Conservation (phyloP, 2,329 filamentous ascomycete species). For the Neopestalotiopsis sp. region DNA sequence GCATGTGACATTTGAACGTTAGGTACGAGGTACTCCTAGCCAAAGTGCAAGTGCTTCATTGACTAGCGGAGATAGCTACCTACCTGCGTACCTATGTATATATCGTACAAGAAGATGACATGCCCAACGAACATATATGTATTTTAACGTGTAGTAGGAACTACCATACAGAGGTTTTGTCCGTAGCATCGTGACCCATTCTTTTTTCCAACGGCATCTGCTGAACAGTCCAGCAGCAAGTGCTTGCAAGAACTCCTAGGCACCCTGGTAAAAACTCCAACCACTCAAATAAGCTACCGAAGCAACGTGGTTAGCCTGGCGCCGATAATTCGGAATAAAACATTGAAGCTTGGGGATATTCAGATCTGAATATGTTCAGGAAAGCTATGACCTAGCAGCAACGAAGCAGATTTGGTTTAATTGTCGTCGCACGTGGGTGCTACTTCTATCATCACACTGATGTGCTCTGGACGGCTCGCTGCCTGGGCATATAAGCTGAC, state of each 20-base stretch:
- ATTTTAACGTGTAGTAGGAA: too few relatives aligned
- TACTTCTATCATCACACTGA: too few relatives aligned
- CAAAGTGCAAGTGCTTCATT: too few relatives aligned
- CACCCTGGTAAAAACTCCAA: not conserved
- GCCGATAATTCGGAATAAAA: not conserved
- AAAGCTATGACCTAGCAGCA: not conserved
- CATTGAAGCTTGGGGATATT: not conserved
- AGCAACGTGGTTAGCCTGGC: not conserved
- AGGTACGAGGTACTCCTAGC: too few relatives aligned
- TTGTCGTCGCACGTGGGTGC: not conserved
- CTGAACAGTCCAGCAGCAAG: not conserved
- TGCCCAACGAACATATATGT: too few relatives aligned
- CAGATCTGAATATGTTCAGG: not conserved
- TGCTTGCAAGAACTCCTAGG: not conserved
- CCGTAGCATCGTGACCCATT: too few relatives aligned
- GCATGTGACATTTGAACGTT: too few relatives aligned
- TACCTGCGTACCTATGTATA: too few relatives aligned
- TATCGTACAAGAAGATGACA: too few relatives aligned
- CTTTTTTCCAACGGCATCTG: too few relatives aligned
- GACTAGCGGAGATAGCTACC: too few relatives aligned
- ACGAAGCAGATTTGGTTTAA: not conserved
- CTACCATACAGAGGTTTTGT: too few relatives aligned
- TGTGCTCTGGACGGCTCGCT: not conserved
- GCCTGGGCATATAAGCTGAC: constrained; percentile 2
- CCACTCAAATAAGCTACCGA: constrained; percentile 2